Conservation (phyloP, 2,329 filamentous ascomycete species). For the Fragosphaeria purpurea region DNA sequence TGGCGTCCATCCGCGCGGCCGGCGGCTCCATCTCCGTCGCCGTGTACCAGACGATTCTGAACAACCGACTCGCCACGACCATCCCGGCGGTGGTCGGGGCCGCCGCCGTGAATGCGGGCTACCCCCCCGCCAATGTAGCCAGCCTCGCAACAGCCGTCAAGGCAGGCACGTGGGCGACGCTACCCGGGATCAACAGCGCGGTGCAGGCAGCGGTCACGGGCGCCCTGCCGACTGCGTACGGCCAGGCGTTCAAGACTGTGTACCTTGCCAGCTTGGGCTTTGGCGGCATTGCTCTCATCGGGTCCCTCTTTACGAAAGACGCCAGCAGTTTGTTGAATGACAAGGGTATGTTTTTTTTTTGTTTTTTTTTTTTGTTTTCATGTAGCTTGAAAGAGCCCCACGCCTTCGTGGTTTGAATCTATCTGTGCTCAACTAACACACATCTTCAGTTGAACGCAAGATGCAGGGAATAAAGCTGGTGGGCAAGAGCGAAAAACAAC, state of each 20-base stretch:
- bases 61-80: slow-evolving; percentile 22
- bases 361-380: neutral
- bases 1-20: slow-evolving; percentile 25
- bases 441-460: no score
- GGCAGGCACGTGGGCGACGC: slow-evolving; percentile 3
- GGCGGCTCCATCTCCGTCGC: slow-evolving; percentile 24
- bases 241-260: slow-evolving; percentile 6
- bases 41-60: slow-evolving; percentile 24
- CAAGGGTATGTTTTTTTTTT: slow-evolving; percentile 1
- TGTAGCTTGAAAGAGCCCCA: neutral
- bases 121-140: slow-evolving; percentile 1
- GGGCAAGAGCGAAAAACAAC: no score
- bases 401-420: no score
- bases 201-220: neutral
- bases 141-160: neutral
- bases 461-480: no score
- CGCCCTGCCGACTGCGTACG: neutral
- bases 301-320: slow-evolving; percentile 3
- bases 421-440: no score
- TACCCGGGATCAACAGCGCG: neutral
- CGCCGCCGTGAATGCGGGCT: slow-evolving; percentile 25
- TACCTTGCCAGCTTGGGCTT: slow-evolving; percentile 6
- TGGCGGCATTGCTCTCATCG: slow-evolving; percentile 5
- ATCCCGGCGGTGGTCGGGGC: slow-evolving; percentile 21
- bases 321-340: neutral